A percentile compares a stretch with the other conserved stretches of the same genome.
Evolutionary conservation across 148 eudicot genomes (phyloP).

Genomic region (Dysphania ambrosioides): DNA sequence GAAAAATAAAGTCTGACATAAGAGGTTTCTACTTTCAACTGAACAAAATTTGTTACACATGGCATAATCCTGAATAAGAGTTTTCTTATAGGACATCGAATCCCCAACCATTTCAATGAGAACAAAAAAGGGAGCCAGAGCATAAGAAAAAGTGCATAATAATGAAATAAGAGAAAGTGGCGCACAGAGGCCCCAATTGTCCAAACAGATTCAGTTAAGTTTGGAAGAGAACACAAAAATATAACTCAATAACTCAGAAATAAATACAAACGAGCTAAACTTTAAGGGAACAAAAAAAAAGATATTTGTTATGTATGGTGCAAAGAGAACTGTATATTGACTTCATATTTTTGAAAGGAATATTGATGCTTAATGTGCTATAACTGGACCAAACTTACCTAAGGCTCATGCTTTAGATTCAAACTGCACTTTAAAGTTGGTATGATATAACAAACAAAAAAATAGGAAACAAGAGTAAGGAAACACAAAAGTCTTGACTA

Average conservation of each 20-base stretch:
- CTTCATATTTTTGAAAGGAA: background rate
- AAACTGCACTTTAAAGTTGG: background rate
- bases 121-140: background rate
- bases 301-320: background rate
- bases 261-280: background rate
- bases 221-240: background rate
- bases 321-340: background rate
- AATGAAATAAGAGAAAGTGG: background rate
- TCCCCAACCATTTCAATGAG: background rate
- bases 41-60: background rate
- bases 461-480: conserved; percentile 1
- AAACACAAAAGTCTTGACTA: background rate
- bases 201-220: background rate
- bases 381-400: background rate
- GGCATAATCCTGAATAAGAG: background rate
- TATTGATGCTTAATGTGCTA: conserved; percentile 6
- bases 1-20: background rate
- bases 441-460: background rate
- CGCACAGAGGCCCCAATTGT: background rate
- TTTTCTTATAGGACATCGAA: background rate
- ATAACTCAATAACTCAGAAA: background rate
- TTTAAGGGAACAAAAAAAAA: too few species aligned
- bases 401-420: background rate
- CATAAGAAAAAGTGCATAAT: background rate
- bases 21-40: background rate